Conservation (phyloP, 306 rosid genomes). For the Sechiopsis laciniata region DNA sequence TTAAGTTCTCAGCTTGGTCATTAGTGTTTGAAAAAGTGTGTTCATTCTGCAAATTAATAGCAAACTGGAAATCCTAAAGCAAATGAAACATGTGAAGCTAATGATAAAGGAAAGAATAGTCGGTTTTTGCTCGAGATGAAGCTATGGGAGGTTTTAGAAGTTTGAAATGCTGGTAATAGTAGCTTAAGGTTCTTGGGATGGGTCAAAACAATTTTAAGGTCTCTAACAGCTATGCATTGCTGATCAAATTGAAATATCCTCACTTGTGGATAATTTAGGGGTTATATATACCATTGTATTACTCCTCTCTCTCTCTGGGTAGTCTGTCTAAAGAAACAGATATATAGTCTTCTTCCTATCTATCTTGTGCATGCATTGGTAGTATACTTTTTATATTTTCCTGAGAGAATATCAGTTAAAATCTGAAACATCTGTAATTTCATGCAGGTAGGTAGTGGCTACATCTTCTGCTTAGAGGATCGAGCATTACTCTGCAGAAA, state of each 20-base stretch:
- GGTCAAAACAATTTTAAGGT: background rate
- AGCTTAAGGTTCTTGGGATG: background rate
- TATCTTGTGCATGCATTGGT: no score
- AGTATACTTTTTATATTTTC: background rate
- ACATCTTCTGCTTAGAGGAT: slow-evolving; percentile 84
- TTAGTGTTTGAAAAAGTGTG: no score
- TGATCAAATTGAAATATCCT: background rate
- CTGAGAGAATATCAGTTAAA: background rate
- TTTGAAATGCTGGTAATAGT: background rate
- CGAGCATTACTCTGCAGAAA: slow-evolving; percentile 81
- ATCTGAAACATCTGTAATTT: background rate
- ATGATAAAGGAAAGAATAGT: background rate
- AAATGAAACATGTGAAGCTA: background rate
- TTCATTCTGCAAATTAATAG: no score
- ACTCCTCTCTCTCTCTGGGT: background rate
- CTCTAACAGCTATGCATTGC: background rate
- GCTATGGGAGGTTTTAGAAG: background rate
- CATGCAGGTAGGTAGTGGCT: slow-evolving; percentile 64
- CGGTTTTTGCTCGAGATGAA: background rate
- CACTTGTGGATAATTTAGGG: background rate
- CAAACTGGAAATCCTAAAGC: no score
- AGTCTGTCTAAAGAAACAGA: no score
- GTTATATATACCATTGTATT: background rate
- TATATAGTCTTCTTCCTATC: no score
- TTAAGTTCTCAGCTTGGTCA: no score